Evolutionary conservation across 2,329 filamentous ascomycete species (phyloP).

Genomic region (Lasiodiplodia sp.): DNA sequence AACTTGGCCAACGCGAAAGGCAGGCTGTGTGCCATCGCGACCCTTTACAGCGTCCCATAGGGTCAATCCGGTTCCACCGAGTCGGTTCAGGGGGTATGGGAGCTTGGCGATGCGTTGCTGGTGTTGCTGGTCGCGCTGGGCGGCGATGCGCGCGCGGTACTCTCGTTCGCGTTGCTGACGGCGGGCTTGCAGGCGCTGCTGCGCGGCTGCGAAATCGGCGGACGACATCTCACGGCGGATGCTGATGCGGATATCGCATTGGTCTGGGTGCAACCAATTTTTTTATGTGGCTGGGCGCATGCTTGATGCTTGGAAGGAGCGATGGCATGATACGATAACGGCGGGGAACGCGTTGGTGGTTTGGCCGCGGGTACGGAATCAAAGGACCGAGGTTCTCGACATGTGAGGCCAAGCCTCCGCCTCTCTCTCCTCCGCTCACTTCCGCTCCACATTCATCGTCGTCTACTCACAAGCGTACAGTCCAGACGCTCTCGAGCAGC

Average conservation of each 20-base stretch:
- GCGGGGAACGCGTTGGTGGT: constrained; percentile 1
- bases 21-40: constrained; percentile 79
- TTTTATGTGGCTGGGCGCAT: constrained; percentile 3
- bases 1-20: constrained; percentile 93
- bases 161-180: constrained; percentile 77
- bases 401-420: constrained; percentile 16
- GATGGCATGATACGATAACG: constrained; percentile 21
- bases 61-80: constrained; percentile 58
- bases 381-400: constrained; percentile 22
- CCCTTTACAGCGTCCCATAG: constrained; percentile 76
- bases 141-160: constrained; percentile 63
- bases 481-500: too few relatives aligned
- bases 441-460: too few relatives aligned
- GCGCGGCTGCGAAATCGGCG: constrained; percentile 84
- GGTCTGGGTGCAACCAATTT: background rate
- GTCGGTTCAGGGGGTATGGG: constrained; percentile 65
- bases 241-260: constrained; percentile 14
- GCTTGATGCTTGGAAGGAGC: background rate
- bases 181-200: constrained; percentile 83
- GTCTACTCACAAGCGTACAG: too few relatives aligned
- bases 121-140: constrained; percentile 48
- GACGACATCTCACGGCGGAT: constrained; percentile 52
- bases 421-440: background rate
- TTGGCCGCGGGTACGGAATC: constrained; percentile 13
- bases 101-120: constrained; percentile 53